Base-by-base conservation (phyloP, 2,329 filamentous ascomycete genomes). In the Cryphonectria parasitica region DNA sequence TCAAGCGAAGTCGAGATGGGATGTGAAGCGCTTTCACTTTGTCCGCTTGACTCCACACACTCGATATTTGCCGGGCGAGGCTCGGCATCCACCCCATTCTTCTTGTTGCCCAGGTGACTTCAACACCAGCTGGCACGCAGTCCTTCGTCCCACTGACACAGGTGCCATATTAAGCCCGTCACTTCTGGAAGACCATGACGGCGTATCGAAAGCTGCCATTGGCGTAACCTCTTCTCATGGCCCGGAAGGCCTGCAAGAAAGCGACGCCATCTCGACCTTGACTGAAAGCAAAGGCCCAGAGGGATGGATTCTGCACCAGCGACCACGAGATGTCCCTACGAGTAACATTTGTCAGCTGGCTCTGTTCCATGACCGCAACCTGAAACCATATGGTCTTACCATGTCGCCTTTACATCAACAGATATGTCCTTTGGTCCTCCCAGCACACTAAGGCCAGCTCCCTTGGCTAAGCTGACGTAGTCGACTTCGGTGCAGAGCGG, bases 241-340 rank as follows among this genome's bases (percentile, higher is more conserved):
- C 87, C 22, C 87, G 82, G 79, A 90, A 90, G 0, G 87, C 85
- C 76, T 89, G 87, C 70, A 90, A 77, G 73, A 89, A 90, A 4
- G 87, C 86, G 58, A 90, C 83, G 2, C 87, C 87, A 73, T 90
- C 88, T 65, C 88, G 80, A 15, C 88, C 88, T 74, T 89, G 88
- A 31, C 86, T 85, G 58, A 89, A 83, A 5, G 88, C 88, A 73
- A 89, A 89, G 0, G 87, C 85, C 88, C 88, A 89, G 10, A 90
- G 82, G 2, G 86, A 84, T 0, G 88, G 87, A 36, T 86, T 89
- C 72, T 89, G 87, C 22, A 90, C 83, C 13, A 90, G 80, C 10
- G 83, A 82, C 87, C 87, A 89, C 22, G 87, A 88, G n/a, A 90
- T 88, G 73, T 90, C 88, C 87, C 87, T 89, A 62, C 1, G 5